Evolutionary conservation across 371 early-diverging fungal genomes (phyloP).

Genomic region (Syncephalastrum monosporum): DNA sequence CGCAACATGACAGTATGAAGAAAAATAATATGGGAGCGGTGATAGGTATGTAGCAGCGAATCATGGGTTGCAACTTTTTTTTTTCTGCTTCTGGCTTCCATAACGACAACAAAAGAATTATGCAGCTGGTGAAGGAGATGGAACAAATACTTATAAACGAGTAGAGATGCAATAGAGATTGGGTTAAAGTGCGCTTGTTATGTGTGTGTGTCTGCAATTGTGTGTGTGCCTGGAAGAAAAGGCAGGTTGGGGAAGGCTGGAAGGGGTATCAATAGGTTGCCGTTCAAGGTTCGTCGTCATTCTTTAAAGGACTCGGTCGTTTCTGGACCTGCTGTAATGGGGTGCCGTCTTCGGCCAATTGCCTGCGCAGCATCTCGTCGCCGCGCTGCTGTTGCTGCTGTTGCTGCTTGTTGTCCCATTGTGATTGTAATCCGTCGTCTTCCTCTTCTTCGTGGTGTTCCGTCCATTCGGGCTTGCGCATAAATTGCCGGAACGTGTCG

Average conservation of each 20-base stretch:
- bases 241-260: too few relatives aligned
- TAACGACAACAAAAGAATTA: too few relatives aligned
- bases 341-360: slow-evolving; percentile 32
- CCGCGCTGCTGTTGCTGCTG: slow-evolving; percentile 15
- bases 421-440: slow-evolving; percentile 11
- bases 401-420: background rate
- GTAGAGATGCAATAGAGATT: too few relatives aligned
- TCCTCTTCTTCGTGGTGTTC: slow-evolving; percentile 32
- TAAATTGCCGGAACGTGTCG: slow-evolving; percentile 49
- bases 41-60: background rate
- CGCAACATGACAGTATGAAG: slow-evolving; percentile 2
- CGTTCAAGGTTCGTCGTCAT: too few relatives aligned
- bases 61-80: too few relatives aligned
- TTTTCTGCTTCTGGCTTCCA: too few relatives aligned
- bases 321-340: slow-evolving; percentile 24
- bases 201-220: too few relatives aligned
- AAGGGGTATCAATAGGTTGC: too few relatives aligned
- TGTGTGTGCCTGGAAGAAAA: too few relatives aligned
- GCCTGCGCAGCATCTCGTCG: slow-evolving; percentile 25
- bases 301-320: slow-evolving; percentile 5
- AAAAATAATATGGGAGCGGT: background rate
- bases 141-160: too few relatives aligned
- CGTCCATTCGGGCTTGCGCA: slow-evolving; percentile 56
- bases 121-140: too few relatives aligned
- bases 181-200: too few relatives aligned